Percentiles rank a stretch among this genome's conserved stretches.
Evolutionary conservation across 2,329 filamentous ascomycete species (phyloP).

Genomic region (Colletotrichum tropicicola): DNA sequence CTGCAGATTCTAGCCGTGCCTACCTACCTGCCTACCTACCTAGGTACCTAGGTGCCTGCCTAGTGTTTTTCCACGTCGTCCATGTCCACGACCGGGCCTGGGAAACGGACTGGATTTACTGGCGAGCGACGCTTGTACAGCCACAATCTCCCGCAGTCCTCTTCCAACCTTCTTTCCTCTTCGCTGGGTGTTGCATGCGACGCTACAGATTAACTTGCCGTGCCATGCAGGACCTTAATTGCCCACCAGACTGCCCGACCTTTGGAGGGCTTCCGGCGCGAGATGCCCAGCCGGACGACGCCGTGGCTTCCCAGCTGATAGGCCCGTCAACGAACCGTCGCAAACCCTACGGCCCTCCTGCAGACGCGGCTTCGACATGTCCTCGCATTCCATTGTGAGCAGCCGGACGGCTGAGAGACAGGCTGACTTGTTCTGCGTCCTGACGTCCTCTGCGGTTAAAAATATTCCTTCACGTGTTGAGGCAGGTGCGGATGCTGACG

Average conservation of each 20-base stretch:
- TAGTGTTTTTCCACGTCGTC: no score
- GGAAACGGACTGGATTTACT: no score
- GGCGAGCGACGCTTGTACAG: slow-evolving; percentile 14
- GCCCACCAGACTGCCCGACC: slow-evolving; percentile 6
- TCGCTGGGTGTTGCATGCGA: neutral
- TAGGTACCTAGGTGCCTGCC: neutral
- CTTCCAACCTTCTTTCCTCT: neutral
- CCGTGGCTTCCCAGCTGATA: slow-evolving; percentile 17
- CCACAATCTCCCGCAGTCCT: neutral
- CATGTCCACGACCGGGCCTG: no score
- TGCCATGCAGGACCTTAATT: neutral
- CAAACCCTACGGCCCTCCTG: neutral
- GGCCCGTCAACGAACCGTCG: slow-evolving; percentile 17
- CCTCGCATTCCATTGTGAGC: neutral
- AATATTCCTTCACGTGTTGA: neutral
- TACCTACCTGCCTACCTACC: no score
- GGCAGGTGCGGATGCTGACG: neutral
- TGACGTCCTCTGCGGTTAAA: neutral
- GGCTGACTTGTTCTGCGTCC: neutral
- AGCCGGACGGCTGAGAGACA: neutral
- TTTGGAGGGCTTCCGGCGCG: neutral
- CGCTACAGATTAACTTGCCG: neutral
- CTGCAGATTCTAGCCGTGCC: no score
- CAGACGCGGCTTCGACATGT: neutral
- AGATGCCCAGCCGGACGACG: slow-evolving; percentile 19